Percentiles rank a stretch among this genome's conserved stretches.
Evolutionary conservation across 192 early-diverging fungal species (phyloP).

Genomic region (Phycomyces blakesleeanus): DNA sequence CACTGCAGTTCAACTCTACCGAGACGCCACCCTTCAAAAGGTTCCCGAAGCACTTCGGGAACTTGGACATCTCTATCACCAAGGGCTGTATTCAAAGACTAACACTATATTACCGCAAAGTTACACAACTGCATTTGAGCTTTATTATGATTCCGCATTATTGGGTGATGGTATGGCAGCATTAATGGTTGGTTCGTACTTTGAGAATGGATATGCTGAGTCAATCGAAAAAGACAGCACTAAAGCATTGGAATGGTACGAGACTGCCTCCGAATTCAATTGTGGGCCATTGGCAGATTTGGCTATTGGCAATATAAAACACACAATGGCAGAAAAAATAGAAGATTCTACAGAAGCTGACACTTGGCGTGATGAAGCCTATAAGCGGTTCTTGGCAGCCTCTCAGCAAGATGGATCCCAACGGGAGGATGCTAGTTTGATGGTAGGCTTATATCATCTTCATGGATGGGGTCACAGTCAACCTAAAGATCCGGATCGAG

Average conservation of each 20-base stretch:
- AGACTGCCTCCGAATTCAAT: conserved; percentile 12
- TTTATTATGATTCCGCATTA: conserved; percentile 22
- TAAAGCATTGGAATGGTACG: conserved; percentile 24
- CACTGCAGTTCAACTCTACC: conserved; percentile 4
- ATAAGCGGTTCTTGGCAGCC: conserved; percentile 1
- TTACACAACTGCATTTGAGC: conserved; percentile 21
- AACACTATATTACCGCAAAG: conserved; percentile 22
- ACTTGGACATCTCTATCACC: conserved; percentile 25
- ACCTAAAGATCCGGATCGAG: conserved; percentile 6
- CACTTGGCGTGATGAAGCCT: conserved; percentile 9
- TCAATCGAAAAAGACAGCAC: conserved; percentile 7
- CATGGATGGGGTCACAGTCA: conserved; percentile 28
- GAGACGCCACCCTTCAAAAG: conserved; percentile 16
- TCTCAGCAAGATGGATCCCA: background rate
- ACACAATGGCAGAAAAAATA: conserved; percentile 17
- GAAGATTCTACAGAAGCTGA: conserved; percentile 5
- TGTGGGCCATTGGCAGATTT: conserved; percentile 20
- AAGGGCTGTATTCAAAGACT: conserved; percentile 9
- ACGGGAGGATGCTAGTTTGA: conserved; percentile 12
- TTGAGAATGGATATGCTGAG: conserved; percentile 25
- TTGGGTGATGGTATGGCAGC: conserved; percentile 21
- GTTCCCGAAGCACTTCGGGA: conserved; percentile 18
- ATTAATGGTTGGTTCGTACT: conserved; percentile 29
- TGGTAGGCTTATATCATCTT: conserved; percentile 29
- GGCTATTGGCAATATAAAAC: conserved; percentile 26